A percentile compares a stretch with the other conserved stretches of the same genome.
phyloP scores from a whole-genome alignment of 2,329 filamentous ascomycete species.

The Colletotrichum plurivorum region DNA sequence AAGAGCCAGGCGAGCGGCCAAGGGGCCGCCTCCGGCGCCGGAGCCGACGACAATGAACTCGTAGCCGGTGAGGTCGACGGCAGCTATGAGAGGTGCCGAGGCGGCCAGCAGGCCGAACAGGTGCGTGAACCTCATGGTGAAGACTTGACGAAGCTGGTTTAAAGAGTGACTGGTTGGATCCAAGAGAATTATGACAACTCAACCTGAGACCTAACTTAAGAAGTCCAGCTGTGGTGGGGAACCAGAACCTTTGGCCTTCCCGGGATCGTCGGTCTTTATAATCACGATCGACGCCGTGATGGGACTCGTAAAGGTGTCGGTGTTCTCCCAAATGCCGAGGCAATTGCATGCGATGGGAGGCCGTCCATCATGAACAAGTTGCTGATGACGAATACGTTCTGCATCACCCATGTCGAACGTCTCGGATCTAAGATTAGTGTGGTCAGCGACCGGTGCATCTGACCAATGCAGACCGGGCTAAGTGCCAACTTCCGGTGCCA shows the following conservation, averaged over 20 bases:
- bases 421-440: constrained; percentile 3
- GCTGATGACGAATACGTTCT: not conserved
- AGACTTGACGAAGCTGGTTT: not conserved
- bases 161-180: not conserved
- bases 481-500: not conserved
- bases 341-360: not conserved
- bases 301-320: not conserved
- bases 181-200: not conserved
- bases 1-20: constrained; percentile 71
- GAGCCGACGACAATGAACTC: constrained; percentile 76
- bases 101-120: constrained; percentile 42
- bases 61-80: constrained; percentile 55
- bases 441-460: not conserved
- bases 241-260: not conserved
- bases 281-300: constrained; percentile 6
- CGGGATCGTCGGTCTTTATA: constrained; percentile 13
- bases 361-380: not conserved
- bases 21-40: constrained; percentile 70
- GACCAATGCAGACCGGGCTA: constrained; percentile 4
- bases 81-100: constrained; percentile 40
- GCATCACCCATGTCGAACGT: not conserved
- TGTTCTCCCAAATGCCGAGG: not conserved
- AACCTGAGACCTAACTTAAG: not conserved
- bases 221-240: not conserved
- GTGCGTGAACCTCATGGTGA: constrained; percentile 32